phyloP scores from a whole-genome alignment of 2,329 filamentous ascomycete genomes.

The Ascochyta rabiei region DNA sequence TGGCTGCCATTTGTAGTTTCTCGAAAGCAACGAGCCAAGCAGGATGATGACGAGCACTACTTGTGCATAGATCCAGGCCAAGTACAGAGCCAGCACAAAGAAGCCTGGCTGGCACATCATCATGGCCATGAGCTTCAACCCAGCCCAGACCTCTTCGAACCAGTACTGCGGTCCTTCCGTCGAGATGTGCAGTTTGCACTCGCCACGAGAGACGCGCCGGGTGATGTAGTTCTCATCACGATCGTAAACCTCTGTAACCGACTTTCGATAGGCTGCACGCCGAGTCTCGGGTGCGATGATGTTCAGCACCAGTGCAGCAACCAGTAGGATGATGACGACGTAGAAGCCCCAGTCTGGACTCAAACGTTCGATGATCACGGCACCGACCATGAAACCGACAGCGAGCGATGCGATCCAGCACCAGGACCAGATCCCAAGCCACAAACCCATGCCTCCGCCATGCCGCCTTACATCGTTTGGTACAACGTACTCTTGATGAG shows the following conservation, averaged over 20 bases:
- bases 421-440: slow-evolving; percentile 70
- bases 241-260: slow-evolving; percentile 64
- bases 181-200: slow-evolving; percentile 76
- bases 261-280: slow-evolving; percentile 70
- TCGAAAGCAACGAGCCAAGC: slow-evolving; percentile 73
- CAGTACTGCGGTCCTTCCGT: slow-evolving; percentile 76
- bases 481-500: slow-evolving; percentile 74
- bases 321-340: slow-evolving; percentile 70
- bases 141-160: slow-evolving; percentile 77
- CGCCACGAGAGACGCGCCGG: slow-evolving; percentile 69
- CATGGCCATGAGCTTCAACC: slow-evolving; percentile 67
- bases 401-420: slow-evolving; percentile 75
- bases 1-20: slow-evolving; percentile 68
- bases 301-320: slow-evolving; percentile 70
- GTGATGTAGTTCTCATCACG: slow-evolving; percentile 55
- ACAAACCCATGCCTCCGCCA: slow-evolving; percentile 79
- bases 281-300: slow-evolving; percentile 75
- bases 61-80: slow-evolving; percentile 79
- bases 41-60: slow-evolving; percentile 73
- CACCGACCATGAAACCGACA: slow-evolving; percentile 74
- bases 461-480: slow-evolving; percentile 72
- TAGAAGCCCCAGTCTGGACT: slow-evolving; percentile 78
- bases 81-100: slow-evolving; percentile 72
- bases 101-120: slow-evolving; percentile 80
- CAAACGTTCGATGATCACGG: slow-evolving; percentile 67